These are phyloP conservation scores for Boletellus ananas DNA, from an alignment of 768 basidiomycete genomes.

Conservation along the genomic window DNA sequence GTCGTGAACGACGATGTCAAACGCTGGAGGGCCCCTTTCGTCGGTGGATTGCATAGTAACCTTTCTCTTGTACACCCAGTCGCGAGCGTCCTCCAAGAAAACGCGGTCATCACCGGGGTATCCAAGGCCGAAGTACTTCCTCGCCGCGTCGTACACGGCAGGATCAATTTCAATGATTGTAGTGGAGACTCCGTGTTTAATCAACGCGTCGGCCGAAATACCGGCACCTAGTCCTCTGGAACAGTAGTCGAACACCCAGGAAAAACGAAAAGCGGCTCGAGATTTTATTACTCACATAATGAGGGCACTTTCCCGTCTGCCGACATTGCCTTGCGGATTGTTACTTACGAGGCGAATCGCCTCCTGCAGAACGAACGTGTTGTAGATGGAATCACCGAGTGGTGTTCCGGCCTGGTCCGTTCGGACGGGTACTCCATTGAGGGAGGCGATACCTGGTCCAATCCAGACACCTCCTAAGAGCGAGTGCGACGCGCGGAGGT, in stretches of 20 bases:
- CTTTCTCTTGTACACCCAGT: conserved; percentile 53
- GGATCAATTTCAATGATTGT: conserved; percentile 95
- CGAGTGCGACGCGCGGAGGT: conserved; percentile 62
- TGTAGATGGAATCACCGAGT: conserved; percentile 79
- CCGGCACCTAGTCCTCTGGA: conserved; percentile 85
- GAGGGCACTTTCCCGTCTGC: conserved; percentile 50
- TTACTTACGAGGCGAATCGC: conserved; percentile 68
- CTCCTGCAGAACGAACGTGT: conserved; percentile 84
- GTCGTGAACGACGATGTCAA: conserved; percentile 81
- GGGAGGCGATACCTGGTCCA: conserved; percentile 42
- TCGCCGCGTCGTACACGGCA: conserved; percentile 80
- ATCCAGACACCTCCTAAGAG: conserved; percentile 80
- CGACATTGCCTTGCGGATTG: conserved; percentile 35
- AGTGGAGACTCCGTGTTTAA: conserved; percentile 61
- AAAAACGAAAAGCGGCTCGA: conserved; percentile 1
- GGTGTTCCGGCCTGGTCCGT: conserved; percentile 50
- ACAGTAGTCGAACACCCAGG: conserved; percentile 3
- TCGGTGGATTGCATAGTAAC: conserved; percentile 23
- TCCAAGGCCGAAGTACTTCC: conserved; percentile 74
- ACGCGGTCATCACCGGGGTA: conserved; percentile 56
- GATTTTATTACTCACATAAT: conserved; percentile 55
- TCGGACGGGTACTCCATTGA: conserved; percentile 40
- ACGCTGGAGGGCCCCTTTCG: conserved; percentile 25
- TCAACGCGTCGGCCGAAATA: conserved; percentile 72
- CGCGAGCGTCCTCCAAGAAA: conserved; percentile 73